Evolutionary conservation across 1,284 basidiomycete species (phyloP), one percentile per base, ranked within the genome.

Genomic region (Malassezia restricta): DNA sequence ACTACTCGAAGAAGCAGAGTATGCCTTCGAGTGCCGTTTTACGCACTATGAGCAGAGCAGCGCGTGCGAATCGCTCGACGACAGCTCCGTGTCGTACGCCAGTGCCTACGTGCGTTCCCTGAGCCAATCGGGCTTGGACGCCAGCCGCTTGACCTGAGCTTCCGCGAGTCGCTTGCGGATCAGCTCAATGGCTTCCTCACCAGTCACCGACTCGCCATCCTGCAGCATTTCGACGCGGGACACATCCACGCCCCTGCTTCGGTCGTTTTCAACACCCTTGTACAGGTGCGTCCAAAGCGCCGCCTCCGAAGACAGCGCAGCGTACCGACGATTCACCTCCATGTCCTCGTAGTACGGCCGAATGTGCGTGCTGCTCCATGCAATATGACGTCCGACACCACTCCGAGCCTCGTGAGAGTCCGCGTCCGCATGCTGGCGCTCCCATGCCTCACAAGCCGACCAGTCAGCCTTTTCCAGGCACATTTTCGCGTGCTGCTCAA

Each of bases 11-110:
- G 75, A 75, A 43, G 75, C 77, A 14, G 49, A 38, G 12, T 11
- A 31, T 3, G 6, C 9, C 17, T 44, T 43, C 8, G 63, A 64
- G 43, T 61, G 58, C 30, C 49, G 61, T 2, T 73, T 73, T 32
- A 66, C 62, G 1, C 51, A 67, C 24, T 73, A 73, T 52, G 62
- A 61, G 73, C 92, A 96, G 76, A 95, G 90, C 69, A 86, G 83
- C 66, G 76, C 79, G 57, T 90, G 86, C 66, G 56, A 77, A 54
- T 80, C 74, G 6, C 71, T 84, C 41, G 76, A 77, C 38, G 88
- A 91, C 73, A 87, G 85, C 43, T 92, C 88, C 68, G 92, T 98
- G 32, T 92, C 87, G 72, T 98, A 98, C 73, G 91, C 90, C 3
- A 89, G 87, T 67, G 92, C 84, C 24, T 87, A 82, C 75, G 75